phyloP scores from a whole-genome alignment of 176 grass and related monocot genomes.

The Triticum aestivum region IWGSC_CS_RefSeq_v2.1 NC_057806.1:505456929-505457428 shows the following conservation, averaged over 20 bases:
- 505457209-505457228: conserved; percentile 52
- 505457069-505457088: conserved; percentile 96
- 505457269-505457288: conserved; percentile 87
- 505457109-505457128: background rate
- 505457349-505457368: conserved; percentile 82
- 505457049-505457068: conserved; percentile 89
- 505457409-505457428: background rate
- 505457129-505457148: background rate
- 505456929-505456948: background rate
- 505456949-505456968: conserved; percentile 36
- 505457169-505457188: background rate
- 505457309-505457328: conserved; percentile 98
- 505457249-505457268: conserved; percentile 81
- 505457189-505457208: conserved; percentile 26
- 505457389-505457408: conserved; percentile 3
- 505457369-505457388: conserved; percentile 36
- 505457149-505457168: background rate
- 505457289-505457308: conserved; percentile 82
- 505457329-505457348: conserved; percentile 87
- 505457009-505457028: conserved; percentile 95
- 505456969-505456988: conserved; percentile 61
- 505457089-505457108: conserved; percentile 65
- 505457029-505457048: conserved; percentile 80
- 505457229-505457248: conserved; percentile 80
- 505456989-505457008: conserved; percentile 85